Evolutionary conservation across 225 moss, liverwort and hornwort species (phyloP).

Genomic region (Asterella californica): DNA sequence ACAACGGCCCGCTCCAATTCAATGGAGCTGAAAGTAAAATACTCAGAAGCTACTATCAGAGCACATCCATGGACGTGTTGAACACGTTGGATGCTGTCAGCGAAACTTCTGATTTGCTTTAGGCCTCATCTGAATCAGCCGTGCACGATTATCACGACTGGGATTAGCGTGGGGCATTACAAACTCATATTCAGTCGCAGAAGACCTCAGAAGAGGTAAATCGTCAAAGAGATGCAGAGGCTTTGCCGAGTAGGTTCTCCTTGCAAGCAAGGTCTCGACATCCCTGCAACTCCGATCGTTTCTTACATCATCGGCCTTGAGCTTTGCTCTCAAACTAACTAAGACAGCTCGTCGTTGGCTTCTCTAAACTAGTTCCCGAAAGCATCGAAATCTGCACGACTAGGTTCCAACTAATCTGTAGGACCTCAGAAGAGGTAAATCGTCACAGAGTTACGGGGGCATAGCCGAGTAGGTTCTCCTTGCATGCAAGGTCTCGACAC

Average conservation of each 20-base stretch:
- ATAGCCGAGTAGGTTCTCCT: constrained; percentile 42
- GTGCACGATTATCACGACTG: constrained; percentile 15
- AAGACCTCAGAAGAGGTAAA: constrained; percentile 47
- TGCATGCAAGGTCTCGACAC: constrained; percentile 37
- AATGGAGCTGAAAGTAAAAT: too few relatives aligned
- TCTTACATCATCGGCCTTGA: neutral
- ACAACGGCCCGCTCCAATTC: too few relatives aligned
- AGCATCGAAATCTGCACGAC: too few relatives aligned
- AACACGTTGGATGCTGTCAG: constrained; percentile 31
- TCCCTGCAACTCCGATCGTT: constrained; percentile 3
- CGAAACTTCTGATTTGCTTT: constrained; percentile 33
- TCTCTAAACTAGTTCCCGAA: too few relatives aligned
- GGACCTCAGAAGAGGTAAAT: constrained; percentile 4
- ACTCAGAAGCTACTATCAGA: constrained; percentile 43
- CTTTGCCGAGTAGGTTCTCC: constrained; percentile 39
- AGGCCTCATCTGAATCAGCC: constrained; percentile 32
- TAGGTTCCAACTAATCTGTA: too few relatives aligned
- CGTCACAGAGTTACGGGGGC: constrained; percentile 38
- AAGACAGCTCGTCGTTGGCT: too few relatives aligned
- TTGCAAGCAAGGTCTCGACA: constrained; percentile 33
- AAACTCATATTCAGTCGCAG: neutral
- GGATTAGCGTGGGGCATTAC: constrained; percentile 30
- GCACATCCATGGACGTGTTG: constrained; percentile 21
- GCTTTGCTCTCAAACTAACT: too few relatives aligned
- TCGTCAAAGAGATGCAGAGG: constrained; percentile 41